Evolutionary conservation across 2,329 filamentous ascomycete genomes (phyloP).

Genomic region (Paecilomyces fulvus): DNA sequence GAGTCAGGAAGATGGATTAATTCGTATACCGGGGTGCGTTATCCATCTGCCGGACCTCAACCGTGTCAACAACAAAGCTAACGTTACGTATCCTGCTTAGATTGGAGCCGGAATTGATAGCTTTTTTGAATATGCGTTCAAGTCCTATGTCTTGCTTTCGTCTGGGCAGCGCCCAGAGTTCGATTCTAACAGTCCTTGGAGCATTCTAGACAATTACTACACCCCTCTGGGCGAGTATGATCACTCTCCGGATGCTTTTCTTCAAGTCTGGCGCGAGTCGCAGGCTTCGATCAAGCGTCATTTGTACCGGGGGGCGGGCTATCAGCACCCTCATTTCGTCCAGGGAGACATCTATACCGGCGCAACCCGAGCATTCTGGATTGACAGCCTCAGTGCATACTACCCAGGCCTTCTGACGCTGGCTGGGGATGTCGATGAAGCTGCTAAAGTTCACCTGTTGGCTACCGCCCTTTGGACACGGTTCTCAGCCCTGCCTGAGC

Average conservation of each 20-base stretch:
- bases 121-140: slow-evolving; percentile 97
- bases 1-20: slow-evolving; percentile 86
- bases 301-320: slow-evolving; percentile 66
- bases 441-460: slow-evolving; percentile 78
- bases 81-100: slow-evolving; percentile 15
- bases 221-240: slow-evolving; percentile 54
- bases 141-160: slow-evolving; percentile 84
- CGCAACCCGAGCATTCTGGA: slow-evolving; percentile 83
- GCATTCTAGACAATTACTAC: slow-evolving; percentile 56
- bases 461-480: slow-evolving; percentile 92
- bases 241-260: slow-evolving; percentile 68
- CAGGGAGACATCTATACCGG: slow-evolving; percentile 85
- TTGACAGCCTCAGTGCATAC: slow-evolving; percentile 91
- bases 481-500: slow-evolving; percentile 86
- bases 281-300: slow-evolving; percentile 84
- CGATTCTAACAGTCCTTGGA: slow-evolving; percentile 32
- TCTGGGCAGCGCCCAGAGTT: slow-evolving; percentile 46
- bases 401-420: slow-evolving; percentile 83
- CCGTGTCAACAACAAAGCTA: not conserved
- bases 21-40: slow-evolving; percentile 62
- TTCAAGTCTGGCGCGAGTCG: slow-evolving; percentile 74
- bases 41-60: not conserved
- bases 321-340: slow-evolving; percentile 84
- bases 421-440: slow-evolving; percentile 84
- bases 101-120: slow-evolving; percentile 96